phyloP scores from a whole-genome alignment of 1,284 basidiomycete species.

The Filobasidium uniguttulatum region DNA sequence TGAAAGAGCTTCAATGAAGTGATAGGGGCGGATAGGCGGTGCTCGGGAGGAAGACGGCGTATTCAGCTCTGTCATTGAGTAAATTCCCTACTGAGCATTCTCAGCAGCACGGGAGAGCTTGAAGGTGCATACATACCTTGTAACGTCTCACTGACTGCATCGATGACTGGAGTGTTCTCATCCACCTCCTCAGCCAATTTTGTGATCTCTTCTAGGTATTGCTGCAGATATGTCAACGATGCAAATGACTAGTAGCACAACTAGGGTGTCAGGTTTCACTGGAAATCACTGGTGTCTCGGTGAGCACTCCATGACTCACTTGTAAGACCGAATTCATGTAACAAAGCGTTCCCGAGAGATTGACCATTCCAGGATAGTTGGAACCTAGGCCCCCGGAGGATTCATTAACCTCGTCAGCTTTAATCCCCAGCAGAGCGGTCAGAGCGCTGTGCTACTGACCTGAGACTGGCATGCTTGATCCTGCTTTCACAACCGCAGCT shows the following conservation, averaged over 20 bases:
- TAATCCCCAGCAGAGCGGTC: not conserved
- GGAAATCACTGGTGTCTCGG: not conserved
- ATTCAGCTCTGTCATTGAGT: slow-evolving; percentile 49
- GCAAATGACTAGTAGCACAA: slow-evolving; percentile 55
- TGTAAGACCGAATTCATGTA: slow-evolving; percentile 90
- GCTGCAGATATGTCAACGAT: slow-evolving; percentile 60
- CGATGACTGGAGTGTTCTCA: slow-evolving; percentile 66
- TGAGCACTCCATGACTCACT: slow-evolving; percentile 41
- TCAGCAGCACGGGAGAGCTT: not conserved
- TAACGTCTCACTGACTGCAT: slow-evolving; percentile 56
- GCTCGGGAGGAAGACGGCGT: slow-evolving; percentile 44
- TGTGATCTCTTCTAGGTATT: slow-evolving; percentile 58
- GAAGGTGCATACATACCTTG: slow-evolving; percentile 41
- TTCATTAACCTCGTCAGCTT: not conserved
- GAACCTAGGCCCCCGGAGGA: not conserved
- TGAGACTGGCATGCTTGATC: not conserved
- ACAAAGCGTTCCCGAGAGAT: slow-evolving; percentile 85
- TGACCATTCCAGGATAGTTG: slow-evolving; percentile 71
- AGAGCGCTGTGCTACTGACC: not conserved
- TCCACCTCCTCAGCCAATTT: slow-evolving; percentile 58
- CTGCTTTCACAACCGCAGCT: not conserved
- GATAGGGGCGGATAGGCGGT: slow-evolving; percentile 52
- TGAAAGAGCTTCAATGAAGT: slow-evolving; percentile 56
- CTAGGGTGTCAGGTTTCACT: slow-evolving; percentile 1
- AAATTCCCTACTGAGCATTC: not conserved